Evolutionary conservation across 225 moss, liverwort and hornwort genomes (phyloP), one percentile per base, ranked within the genome.

Genomic region (Physcomitrellopsis africana): DNA sequence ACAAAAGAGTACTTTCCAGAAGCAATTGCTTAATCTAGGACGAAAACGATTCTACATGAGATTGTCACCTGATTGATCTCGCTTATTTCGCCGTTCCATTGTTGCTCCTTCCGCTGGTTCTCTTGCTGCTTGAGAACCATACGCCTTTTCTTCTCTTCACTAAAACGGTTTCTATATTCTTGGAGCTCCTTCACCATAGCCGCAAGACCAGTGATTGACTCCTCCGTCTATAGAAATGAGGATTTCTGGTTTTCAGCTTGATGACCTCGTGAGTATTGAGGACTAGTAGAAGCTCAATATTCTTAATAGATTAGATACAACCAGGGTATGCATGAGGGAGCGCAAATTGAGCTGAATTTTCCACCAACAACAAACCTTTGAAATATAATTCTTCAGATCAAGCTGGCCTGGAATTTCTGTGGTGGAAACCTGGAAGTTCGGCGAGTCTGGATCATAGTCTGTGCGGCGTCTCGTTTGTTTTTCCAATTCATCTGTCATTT

Each of bases 181-280:
- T 92, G 89, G 18, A 92, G 63, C 26, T 87, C 80, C 49, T 80
- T 84, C 48, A 89, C 82, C 29, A 81, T 72, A 11, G 51, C 20
- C 47, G 77, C 70, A 26, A 89, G 87, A 81, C 72, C 79, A 57
- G 69, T 70, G 52, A 92, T 41, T 51, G 83, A 80, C 67, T 89
- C 82, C 68, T 88, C 83, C 45, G 84, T 84, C 76, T 81, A 53
- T 18, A 51, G 26, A n/a, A 15, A 49, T 49, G 49, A 8, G 15
- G 1, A 49, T 11, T 47, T 49, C 1, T 49, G 3, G 49, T 49
- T 15, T 11, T 49, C 15, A 11, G 11, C 49, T 49, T 49, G 11
- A 49, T 18, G 18, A 68, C 11, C 29, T 67, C 22, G 29, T 16
- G 32, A 8, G 2, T 52, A 67, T 29, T 17, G 17, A 51, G 51